Conservation (phyloP, 2,329 filamentous ascomycete species). For the Alternaria solani region DNA sequence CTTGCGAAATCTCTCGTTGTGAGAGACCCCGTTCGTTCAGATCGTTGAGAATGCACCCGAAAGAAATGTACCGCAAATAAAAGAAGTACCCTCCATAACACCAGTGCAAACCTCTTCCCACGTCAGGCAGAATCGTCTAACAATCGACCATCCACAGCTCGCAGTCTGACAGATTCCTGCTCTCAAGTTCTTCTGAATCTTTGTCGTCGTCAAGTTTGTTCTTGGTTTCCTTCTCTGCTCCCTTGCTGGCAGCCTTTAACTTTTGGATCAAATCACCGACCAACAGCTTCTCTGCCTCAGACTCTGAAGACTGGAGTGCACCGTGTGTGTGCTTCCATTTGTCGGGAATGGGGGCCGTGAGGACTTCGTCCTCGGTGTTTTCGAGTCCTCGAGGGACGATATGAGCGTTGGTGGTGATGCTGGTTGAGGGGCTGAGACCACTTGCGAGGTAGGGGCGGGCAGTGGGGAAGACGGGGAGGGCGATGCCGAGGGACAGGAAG, state of each 20-base stretch:
- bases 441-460: neutral
- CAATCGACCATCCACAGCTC: neutral
- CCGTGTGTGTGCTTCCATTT: conserved; percentile 1
- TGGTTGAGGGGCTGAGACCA: neutral
- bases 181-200: no score
- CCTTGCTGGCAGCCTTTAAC: no score
- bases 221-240: neutral
- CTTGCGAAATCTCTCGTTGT: no score
- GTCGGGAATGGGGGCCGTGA: neutral
- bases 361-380: neutral
- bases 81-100: no score
- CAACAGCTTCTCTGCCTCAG: neutral
- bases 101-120: neutral
- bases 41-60: no score
- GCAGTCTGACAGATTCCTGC: neutral
- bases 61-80: no score
- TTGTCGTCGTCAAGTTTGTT: neutral
- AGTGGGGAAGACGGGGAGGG: neutral
- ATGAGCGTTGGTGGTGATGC: neutral
- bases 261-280: no score
- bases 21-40: no score
- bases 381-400: neutral
- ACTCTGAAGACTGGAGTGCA: neutral
- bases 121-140: neutral
- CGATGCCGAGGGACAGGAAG: neutral